Conservation (phyloP, 495 filamentous ascomycete species). For the Achaetomiella virescens region DNA sequence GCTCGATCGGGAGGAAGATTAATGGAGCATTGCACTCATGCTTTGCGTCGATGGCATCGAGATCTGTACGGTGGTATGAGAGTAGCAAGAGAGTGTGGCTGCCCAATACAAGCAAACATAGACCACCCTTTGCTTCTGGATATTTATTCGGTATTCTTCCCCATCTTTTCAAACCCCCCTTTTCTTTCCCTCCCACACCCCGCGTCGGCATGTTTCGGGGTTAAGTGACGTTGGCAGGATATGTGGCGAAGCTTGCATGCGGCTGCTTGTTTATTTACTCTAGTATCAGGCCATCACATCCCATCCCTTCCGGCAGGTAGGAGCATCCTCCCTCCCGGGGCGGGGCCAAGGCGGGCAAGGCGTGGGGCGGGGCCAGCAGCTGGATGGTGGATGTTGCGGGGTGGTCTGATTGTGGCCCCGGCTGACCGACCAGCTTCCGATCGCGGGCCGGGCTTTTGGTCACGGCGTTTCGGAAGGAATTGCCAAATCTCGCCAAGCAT, state of each 20-base stretch:
- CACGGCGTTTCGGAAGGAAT: neutral
- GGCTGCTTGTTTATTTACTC: neutral
- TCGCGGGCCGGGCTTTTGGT: neutral
- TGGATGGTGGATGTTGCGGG: neutral
- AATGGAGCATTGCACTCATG: too few relatives aligned
- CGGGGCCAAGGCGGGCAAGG: neutral
- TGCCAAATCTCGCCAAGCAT: neutral
- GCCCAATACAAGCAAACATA: too few relatives aligned
- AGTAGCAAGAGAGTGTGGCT: too few relatives aligned
- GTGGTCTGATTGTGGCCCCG: neutral
- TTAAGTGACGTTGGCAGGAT: neutral
- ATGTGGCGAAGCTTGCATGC: neutral
- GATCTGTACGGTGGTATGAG: too few relatives aligned
- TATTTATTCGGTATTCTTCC: neutral
- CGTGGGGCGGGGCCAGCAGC: neutral
- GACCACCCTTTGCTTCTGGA: too few relatives aligned
- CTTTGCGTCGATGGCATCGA: too few relatives aligned
- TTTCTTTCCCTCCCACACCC: neutral
- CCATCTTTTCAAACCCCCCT: neutral
- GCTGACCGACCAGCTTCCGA: neutral
- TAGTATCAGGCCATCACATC: constrained; percentile 1
- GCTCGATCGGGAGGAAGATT: too few relatives aligned
- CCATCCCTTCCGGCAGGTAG: neutral
- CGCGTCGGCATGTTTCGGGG: neutral
- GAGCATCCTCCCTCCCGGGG: neutral